Evolutionary conservation across 768 basidiomycete genomes (phyloP), one percentile per base, ranked within the genome.

Genomic region (Terana coerulea): DNA sequence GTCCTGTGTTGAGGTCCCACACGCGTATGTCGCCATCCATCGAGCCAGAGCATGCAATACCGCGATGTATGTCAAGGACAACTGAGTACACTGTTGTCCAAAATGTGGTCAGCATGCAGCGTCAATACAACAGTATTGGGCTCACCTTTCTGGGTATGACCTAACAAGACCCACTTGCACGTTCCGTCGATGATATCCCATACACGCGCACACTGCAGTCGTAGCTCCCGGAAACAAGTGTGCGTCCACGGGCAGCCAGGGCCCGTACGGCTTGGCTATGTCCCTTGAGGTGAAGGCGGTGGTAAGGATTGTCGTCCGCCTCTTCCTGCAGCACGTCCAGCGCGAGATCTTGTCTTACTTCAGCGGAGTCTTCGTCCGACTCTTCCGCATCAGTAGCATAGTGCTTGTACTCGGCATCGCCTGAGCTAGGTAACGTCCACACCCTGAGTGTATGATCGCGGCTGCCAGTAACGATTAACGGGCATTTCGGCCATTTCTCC

Each of bases 1-100:
- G 77, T 0, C 95, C 95, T 2, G 79, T 91, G 46, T 76, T 79
- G 30, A 95, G 74, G 59, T 89, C 87, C 95, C 95, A 99, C 31
- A 99, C 83, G 43, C 91, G 90, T 55, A 98, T 94, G 1, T 91
- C 94, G 40, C 92, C 90, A 67, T 98, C 95, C 95, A 98, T 95
- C 3, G 95, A 98, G 7, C 95, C 95, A 2, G 97, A 98, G 58
- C 91, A 94, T 24, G 92, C 92, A 64, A 94, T 89, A 49, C 91
- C 83, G n/a, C 94, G 88, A 40, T 75, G 73, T 34, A 84, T 78
- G 65, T 98, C 95, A 33, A 95, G 79, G 10, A 95, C 93, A 47
- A 98, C 91, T 65, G 90, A 93, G 74, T 98, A 98, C 4, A 98
- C 95, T 94, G 44, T 33, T 46, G 33, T 39, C 44, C 34, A 28